These are phyloP conservation scores for Fomitiporia mediterranea DNA, from an alignment of 1,284 basidiomycete species.

Conservation along the genomic window DNA sequence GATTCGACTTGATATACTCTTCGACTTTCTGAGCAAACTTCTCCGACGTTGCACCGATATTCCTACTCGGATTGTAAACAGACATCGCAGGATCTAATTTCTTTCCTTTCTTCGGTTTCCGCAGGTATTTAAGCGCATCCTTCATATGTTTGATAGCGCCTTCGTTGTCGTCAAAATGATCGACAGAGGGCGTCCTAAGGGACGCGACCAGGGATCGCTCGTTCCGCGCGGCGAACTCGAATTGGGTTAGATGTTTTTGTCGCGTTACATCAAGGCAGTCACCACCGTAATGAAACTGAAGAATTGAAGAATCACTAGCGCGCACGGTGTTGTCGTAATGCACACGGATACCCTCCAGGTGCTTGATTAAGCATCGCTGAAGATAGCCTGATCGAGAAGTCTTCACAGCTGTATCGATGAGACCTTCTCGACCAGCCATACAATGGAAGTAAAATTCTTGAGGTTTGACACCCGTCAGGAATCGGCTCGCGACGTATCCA, in stretches of 20 bases:
- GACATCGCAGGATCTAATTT: slow-evolving; percentile 73
- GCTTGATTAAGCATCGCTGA: slow-evolving; percentile 98
- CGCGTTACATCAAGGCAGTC: slow-evolving; percentile 96
- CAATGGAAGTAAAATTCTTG: slow-evolving; percentile 99
- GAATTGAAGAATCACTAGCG: slow-evolving; percentile 88
- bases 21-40: slow-evolving; percentile 82
- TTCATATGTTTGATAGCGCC: slow-evolving; percentile 82
- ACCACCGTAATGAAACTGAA: slow-evolving; percentile 98
- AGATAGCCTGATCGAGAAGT: slow-evolving; percentile 98
- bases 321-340: slow-evolving; percentile 99
- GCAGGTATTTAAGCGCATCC: slow-evolving; percentile 75
- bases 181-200: slow-evolving; percentile 63
- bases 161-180: slow-evolving; percentile 59
- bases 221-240: slow-evolving; percentile 93
- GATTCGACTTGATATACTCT: slow-evolving; percentile 78
- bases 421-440: slow-evolving; percentile 98
- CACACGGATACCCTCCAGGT: slow-evolving; percentile 92
- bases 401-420: slow-evolving; percentile 99
- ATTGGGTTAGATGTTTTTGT: slow-evolving; percentile 87
- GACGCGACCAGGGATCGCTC: slow-evolving; percentile 75
- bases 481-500: slow-evolving; percentile 99
- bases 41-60: slow-evolving; percentile 91
- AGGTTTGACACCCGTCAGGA: slow-evolving; percentile 96
- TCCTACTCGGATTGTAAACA: slow-evolving; percentile 73
- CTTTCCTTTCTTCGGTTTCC: slow-evolving; percentile 47